These are phyloP conservation scores for Auriculariales sp. DNA, from an alignment of 768 basidiomycete species.

Conservation along the genomic window DNA sequence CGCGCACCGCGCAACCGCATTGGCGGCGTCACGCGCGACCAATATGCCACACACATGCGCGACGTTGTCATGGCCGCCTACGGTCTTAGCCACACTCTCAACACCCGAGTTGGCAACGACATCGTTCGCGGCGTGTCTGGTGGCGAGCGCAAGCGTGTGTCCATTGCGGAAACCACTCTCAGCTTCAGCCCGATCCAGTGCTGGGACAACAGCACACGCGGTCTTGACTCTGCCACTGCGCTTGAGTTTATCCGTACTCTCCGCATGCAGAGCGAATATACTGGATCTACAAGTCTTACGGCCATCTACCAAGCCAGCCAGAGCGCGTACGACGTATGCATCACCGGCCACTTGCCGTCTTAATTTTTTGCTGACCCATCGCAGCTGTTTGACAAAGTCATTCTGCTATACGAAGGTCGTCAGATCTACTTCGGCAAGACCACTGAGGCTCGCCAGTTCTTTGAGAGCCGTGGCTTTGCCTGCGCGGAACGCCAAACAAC, in stretches of 20 bases:
- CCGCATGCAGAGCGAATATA: constrained; percentile 24
- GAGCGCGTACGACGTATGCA: constrained; percentile 22
- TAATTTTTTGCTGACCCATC: background rate
- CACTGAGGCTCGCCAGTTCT: constrained; percentile 26
- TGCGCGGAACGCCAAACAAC: constrained; percentile 30
- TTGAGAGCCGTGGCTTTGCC: constrained; percentile 30
- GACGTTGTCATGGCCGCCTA: constrained; percentile 51
- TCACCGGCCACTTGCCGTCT: background rate
- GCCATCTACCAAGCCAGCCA: constrained; percentile 31
- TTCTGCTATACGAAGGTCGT: constrained; percentile 31
- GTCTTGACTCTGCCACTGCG: constrained; percentile 18
- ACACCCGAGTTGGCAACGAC: constrained; percentile 65
- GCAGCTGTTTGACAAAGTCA: constrained; percentile 29
- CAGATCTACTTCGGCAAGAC: constrained; percentile 33
- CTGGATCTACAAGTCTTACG: constrained; percentile 25
- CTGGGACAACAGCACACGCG: constrained; percentile 16
- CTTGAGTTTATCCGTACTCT: constrained; percentile 32
- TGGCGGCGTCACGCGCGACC: constrained; percentile 17
- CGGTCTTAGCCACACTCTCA: constrained; percentile 55
- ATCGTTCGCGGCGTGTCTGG: constrained; percentile 38
- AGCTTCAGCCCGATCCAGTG: constrained; percentile 9
- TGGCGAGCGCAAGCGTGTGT: constrained; percentile 21
- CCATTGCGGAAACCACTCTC: constrained; percentile 13
- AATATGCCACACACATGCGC: constrained; percentile 21
- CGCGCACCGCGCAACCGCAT: constrained; percentile 26